These are phyloP conservation scores for Hypoxylon fuscum DNA, from an alignment of 495 filamentous ascomycete species.

Conservation along the genomic window DNA sequence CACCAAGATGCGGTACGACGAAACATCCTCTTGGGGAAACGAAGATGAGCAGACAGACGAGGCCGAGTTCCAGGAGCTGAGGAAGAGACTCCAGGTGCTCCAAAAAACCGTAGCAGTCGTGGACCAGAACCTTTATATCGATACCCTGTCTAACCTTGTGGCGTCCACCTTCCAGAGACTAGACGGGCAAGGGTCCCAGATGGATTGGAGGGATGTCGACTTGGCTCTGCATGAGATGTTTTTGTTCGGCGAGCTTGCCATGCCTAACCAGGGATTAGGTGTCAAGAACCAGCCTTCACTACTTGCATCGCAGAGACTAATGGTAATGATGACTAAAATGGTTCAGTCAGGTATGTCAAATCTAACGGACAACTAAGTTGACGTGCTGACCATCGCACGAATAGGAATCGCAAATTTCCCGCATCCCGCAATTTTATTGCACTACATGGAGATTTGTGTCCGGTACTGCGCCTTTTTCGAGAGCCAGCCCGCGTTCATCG, in stretches of 20 bases:
- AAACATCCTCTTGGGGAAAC: constrained; percentile 91
- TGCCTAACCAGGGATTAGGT: constrained; percentile 84
- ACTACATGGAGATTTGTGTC: constrained; percentile 98
- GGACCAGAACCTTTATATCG: constrained; percentile 84
- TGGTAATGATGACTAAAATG: constrained; percentile 93
- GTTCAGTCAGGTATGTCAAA: constrained; percentile 79
- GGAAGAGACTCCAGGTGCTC: constrained; percentile 84
- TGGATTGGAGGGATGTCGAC: constrained; percentile 96
- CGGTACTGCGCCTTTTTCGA: constrained; percentile 95
- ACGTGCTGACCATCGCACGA: constrained; percentile 17
- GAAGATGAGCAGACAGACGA: constrained; percentile 96
- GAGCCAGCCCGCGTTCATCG: constrained; percentile 76
- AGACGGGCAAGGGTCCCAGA: constrained; percentile 70
- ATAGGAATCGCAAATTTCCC: constrained; percentile 82
- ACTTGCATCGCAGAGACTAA: constrained; percentile 76
- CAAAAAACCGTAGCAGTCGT: constrained; percentile 90
- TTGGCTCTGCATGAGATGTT: constrained; percentile 97
- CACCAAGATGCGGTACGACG: constrained; percentile 94
- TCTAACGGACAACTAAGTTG: background rate
- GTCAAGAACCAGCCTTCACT: constrained; percentile 80
- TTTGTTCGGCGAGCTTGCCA: constrained; percentile 90
- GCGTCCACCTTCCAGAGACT: constrained; percentile 81
- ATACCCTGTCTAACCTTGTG: constrained; percentile 84
- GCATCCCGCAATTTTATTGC: constrained; percentile 90
- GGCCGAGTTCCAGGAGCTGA: constrained; percentile 95